Base-by-base conservation (phyloP, 768 basidiomycete species). In the Suillus spraguei region DNA sequence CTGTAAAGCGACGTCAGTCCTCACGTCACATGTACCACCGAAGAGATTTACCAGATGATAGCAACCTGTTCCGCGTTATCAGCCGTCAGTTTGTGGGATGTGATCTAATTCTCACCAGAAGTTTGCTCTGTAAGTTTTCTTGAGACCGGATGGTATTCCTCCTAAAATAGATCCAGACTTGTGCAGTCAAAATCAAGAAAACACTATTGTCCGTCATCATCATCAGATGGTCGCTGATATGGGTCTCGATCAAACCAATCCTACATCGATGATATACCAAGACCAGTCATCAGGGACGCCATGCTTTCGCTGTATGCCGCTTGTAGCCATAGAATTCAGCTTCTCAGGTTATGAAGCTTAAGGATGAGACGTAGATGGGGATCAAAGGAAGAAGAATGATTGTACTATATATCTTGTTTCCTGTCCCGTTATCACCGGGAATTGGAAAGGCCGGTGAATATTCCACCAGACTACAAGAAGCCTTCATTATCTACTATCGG, bases 81-180 rank as follows among this genome's bases (percentile, higher is more conserved):
- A 58, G 38, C 17, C 1, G 10, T 5, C 24, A 41, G 24, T 41
- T 24, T 20, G 32, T 53, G 38, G 2, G 28, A 28, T 39, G 24
- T 11, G 38, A 28, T 58, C 38, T 28, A 17, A 41, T 24, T 17
- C 55, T 16, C 39, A 56, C 55, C 16, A 56, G n/a, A 28, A 39
- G 22, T 39, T 56, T 38, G 9, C 4, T 56, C 8, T 38, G 38
- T 22, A 22, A 39, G 22, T 11, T 56, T 56, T 56, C 55, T 56
- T 38, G 55, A 39, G 36, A 38, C 16, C 36, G 54, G 38, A 55
- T 22, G 4, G 38, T 22, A 38, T 38, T 22, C 2, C 55, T 38
- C 10, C 55, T 17, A 22, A 56, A 56, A 17, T 24, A 56, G 36
- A 56, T 17, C 36, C 55, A 56, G 22, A 56, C 55, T 56, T 56